Percentiles rank a stretch among this genome's conserved stretches.
Evolutionary conservation across 176 grass and related monocot genomes (phyloP).

Genomic region (Chloris gayana): DNA sequence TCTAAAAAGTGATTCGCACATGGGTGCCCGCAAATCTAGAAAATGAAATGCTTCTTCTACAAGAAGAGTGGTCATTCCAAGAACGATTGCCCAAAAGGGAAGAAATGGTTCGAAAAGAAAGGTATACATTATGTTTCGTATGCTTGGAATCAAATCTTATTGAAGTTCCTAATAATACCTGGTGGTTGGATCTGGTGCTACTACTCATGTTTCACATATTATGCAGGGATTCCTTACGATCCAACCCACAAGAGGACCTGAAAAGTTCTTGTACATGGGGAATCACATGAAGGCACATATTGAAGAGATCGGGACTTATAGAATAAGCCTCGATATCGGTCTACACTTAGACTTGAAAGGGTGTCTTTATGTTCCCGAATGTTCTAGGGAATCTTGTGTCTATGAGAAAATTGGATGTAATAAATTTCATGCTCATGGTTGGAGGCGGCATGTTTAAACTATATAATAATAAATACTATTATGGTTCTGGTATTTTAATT

Average conservation of each 20-base stretch:
- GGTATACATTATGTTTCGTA: slow-evolving; percentile 9
- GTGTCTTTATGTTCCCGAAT: slow-evolving; percentile 6
- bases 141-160: slow-evolving; percentile 2
- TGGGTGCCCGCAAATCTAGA: too few relatives aligned
- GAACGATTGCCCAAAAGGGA: not conserved
- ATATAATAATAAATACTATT: slow-evolving; percentile 27
- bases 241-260: slow-evolving; percentile 3
- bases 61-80: not conserved
- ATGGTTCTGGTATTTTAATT: slow-evolving; percentile 25
- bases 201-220: slow-evolving; percentile 23
- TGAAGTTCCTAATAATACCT: not conserved
- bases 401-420: slow-evolving; percentile 15
- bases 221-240: slow-evolving; percentile 18
- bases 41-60: not conserved
- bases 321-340: slow-evolving; percentile 19
- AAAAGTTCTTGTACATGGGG: slow-evolving; percentile 24
- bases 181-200: not conserved
- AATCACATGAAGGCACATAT: not conserved
- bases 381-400: slow-evolving; percentile 32
- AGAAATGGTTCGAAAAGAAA: not conserved
- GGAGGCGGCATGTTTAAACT: not conserved
- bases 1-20: too few relatives aligned
- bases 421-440: slow-evolving; percentile 15
- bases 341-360: not conserved
- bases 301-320: not conserved